These are phyloP conservation scores for Rhizopus stolonifer DNA, from an alignment of 371 early-diverging fungal species.

Conservation along the genomic window DNA sequence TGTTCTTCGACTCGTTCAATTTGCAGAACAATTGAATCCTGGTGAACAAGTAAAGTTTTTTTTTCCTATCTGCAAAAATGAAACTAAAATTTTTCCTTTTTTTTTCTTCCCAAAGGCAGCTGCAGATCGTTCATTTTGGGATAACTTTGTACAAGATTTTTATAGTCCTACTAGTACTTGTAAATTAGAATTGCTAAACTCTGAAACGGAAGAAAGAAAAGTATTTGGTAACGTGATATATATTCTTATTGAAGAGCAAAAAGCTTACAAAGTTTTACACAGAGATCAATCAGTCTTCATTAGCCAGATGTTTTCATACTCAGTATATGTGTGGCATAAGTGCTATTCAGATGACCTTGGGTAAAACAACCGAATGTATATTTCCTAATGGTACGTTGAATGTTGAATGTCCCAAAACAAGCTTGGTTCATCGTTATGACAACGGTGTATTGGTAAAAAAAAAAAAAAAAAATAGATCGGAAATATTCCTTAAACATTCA, in stretches of 20 bases:
- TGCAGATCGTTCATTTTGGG: constrained; percentile 34
- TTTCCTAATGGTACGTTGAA: constrained; percentile 33
- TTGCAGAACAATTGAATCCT: constrained; percentile 44
- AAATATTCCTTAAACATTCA: no score
- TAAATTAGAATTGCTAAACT: constrained; percentile 32
- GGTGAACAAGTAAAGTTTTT: constrained; percentile 26
- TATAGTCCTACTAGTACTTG: constrained; percentile 28
- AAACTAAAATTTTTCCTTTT: constrained; percentile 2
- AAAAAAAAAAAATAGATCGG: no score
- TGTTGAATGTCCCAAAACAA: constrained; percentile 43
- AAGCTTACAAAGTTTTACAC: background rate
- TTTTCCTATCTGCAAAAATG: background rate
- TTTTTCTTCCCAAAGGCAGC: constrained; percentile 13
- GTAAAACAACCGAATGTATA: constrained; percentile 44
- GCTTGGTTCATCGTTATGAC: constrained; percentile 35
- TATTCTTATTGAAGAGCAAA: background rate
- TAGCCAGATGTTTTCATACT: constrained; percentile 40
- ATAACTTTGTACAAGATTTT: constrained; percentile 35
- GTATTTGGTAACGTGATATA: constrained; percentile 26
- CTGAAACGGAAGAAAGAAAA: constrained; percentile 19
- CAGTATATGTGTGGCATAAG: constrained; percentile 39
- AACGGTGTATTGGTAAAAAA: constrained; percentile 36
- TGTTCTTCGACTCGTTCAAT: constrained; percentile 43
- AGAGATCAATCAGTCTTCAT: constrained; percentile 31
- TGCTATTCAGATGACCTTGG: constrained; percentile 43